Base-by-base conservation (phyloP, 1,139 yeast species). In the Taphrina communis region DNA sequence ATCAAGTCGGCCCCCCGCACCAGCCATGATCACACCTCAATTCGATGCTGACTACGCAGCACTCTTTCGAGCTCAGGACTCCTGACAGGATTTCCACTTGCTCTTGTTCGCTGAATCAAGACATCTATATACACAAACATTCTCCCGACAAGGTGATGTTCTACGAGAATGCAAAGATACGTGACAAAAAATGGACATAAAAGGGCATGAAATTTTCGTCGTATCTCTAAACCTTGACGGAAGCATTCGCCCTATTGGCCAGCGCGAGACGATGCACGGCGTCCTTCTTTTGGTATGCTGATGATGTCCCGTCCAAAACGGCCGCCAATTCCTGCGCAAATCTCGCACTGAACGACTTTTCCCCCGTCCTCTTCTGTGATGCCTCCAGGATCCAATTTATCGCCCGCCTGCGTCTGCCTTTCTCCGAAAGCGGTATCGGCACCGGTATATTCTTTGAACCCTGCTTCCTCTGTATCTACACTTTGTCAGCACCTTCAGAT, bases 341-440 rank as follows among this genome's bases (percentile, higher is more conserved):
- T 17, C 71, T 66, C 41, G 46, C 67, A 36, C 61, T 35, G 42
- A 63, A 63, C 36, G 67, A 63, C 39, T 55, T 63, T 53, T 58
- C 62, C 19, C 67, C 59, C 39, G 60, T 53, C n/a, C 67, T 55
- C 31, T 55, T 63, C 31, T 50, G 51, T 19, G 68, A 65, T 19
- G 71, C 70, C 19, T 65, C 71, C 51, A 67, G 80, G 63, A 94
- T 89, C 98, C 98, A 94, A 72, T 82, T 80, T 82, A 95, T 90
- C 1, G 98, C 97, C 76, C 85, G 86, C 79, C 97, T 86, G 73
- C 87, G 82, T 78, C 98, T 85, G 79, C 92, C 96, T 79, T 91
- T 88, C 76, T 86, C 86, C 67, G 85, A 87, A 76, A 93, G 82
- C 14, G 98, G 97, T 57, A 85, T 86, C 4, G 99, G 99, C 59